A percentile compares a stretch with the other conserved stretches of the same genome.
phyloP scores from a whole-genome alignment of 2,329 filamentous ascomycete genomes.

The Drechslera avenae region DNA sequence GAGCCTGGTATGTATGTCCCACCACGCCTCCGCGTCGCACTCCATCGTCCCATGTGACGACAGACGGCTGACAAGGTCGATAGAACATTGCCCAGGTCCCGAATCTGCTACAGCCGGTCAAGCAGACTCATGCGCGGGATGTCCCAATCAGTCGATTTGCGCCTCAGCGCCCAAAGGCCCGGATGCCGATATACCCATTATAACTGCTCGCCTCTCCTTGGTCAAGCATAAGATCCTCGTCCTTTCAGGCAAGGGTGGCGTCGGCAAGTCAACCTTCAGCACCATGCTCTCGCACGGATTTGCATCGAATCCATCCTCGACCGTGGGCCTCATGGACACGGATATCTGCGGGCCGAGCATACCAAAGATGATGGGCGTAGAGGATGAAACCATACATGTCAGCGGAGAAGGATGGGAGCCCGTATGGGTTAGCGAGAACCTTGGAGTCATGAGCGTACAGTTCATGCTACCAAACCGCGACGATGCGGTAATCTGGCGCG shows the following conservation, averaged over 20 bases:
- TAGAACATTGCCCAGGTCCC: slow-evolving; percentile 91
- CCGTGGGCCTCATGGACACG: slow-evolving; percentile 95
- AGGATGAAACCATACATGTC: slow-evolving; percentile 90
- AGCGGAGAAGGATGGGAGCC: slow-evolving; percentile 89
- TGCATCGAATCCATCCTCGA: slow-evolving; percentile 75
- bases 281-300: slow-evolving; percentile 88
- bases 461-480: slow-evolving; percentile 96
- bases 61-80: slow-evolving; percentile 1
- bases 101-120: slow-evolving; percentile 71
- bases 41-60: neutral
- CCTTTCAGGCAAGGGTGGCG: slow-evolving; percentile 91
- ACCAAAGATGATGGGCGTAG: slow-evolving; percentile 98
- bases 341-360: slow-evolving; percentile 97
- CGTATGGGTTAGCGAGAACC: slow-evolving; percentile 92
- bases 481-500: slow-evolving; percentile 96
- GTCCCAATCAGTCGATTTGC: slow-evolving; percentile 95
- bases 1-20: slow-evolving; percentile 67
- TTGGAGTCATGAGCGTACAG: slow-evolving; percentile 96
- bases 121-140: slow-evolving; percentile 86
- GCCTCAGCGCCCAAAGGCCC: slow-evolving; percentile 92
- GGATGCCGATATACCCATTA: slow-evolving; percentile 89
- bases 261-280: slow-evolving; percentile 95
- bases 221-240: slow-evolving; percentile 93
- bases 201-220: slow-evolving; percentile 78
- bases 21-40: slow-evolving; percentile 49